Percentiles rank a stretch among this genome's conserved stretches.
These are phyloP conservation scores for Colletotrichum sp. DNA, from an alignment of 2,329 filamentous ascomycete species.

Conservation along the genomic window DNA sequence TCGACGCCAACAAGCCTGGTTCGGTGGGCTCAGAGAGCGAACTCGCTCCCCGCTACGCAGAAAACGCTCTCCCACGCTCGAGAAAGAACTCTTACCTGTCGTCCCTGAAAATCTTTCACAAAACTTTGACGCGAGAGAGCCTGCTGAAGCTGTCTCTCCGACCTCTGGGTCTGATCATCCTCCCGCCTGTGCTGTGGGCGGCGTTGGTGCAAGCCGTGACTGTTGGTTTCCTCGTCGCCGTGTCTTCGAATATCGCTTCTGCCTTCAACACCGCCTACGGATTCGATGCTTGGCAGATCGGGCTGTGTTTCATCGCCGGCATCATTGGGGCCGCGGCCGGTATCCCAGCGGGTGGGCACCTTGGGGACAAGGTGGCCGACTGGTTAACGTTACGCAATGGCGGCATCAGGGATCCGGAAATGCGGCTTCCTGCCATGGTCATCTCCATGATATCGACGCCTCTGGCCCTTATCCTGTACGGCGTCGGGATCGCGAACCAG, in stretches of 20 bases:
- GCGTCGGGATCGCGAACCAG: conserved; percentile 49
- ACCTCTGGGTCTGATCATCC: conserved; percentile 51
- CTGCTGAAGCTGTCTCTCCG: conserved; percentile 52
- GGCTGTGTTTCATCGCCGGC: conserved; percentile 55
- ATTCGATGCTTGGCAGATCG: conserved; percentile 50
- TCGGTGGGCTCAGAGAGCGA: conserved; percentile 23
- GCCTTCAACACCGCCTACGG: conserved; percentile 47
- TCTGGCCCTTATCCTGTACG: conserved; percentile 48
- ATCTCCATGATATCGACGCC: conserved; percentile 57
- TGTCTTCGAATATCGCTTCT: conserved; percentile 55
- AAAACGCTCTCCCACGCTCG: background rate
- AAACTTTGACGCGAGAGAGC: conserved; percentile 48
- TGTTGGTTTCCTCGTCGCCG: conserved; percentile 60
- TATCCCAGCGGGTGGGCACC: conserved; percentile 53
- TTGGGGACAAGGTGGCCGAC: conserved; percentile 53
- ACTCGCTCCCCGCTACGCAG: background rate
- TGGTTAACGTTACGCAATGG: conserved; percentile 55
- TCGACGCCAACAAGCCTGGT: background rate
- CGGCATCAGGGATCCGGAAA: conserved; percentile 63
- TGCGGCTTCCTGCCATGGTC: conserved; percentile 60
- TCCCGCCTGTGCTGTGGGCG: conserved; percentile 61
- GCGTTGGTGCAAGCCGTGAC: conserved; percentile 58
- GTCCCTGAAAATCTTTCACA: conserved; percentile 44
- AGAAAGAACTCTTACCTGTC: conserved; percentile 36
- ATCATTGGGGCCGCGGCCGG: conserved; percentile 53